Percentiles rank a stretch among this genome's conserved stretches.
These are phyloP conservation scores for Pseudocercospora vitis DNA, from an alignment of 2,329 filamentous ascomycete genomes.

Conservation along the genomic window DNA sequence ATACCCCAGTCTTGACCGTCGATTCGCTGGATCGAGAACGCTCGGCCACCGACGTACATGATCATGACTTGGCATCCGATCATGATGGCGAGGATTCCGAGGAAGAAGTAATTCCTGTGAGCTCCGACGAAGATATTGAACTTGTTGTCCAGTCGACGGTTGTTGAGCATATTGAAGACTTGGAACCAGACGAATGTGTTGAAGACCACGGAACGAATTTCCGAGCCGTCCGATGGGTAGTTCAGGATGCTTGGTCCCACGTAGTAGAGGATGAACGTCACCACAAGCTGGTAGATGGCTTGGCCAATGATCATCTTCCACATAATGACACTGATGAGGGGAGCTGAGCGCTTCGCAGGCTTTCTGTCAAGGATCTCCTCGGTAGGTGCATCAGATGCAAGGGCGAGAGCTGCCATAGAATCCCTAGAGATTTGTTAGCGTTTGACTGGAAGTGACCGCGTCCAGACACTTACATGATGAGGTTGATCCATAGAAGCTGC, in stretches of 20 bases:
- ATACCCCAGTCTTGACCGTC: constrained; percentile 78
- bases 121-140: constrained; percentile 96
- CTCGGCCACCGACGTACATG: constrained; percentile 73
- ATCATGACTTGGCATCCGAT: constrained; percentile 87
- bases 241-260: constrained; percentile 63
- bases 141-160: constrained; percentile 87
- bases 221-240: constrained; percentile 48
- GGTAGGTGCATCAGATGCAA: constrained; percentile 84
- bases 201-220: constrained; percentile 82
- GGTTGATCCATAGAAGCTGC: constrained; percentile 91
- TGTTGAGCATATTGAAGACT: constrained; percentile 98
- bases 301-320: constrained; percentile 99
- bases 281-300: constrained; percentile 78
- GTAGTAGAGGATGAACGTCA: constrained; percentile 81
- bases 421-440: constrained; percentile 53
- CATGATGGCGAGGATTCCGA: constrained; percentile 81
- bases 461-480: constrained; percentile 66
- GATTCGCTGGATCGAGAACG: constrained; percentile 70
- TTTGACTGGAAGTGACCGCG: neutral
- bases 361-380: constrained; percentile 77
- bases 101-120: constrained; percentile 81
- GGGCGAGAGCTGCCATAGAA: constrained; percentile 84
- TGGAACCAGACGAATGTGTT: constrained; percentile 99
- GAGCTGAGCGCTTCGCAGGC: constrained; percentile 70
- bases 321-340: constrained; percentile 85